Percentiles rank a stretch among this genome's conserved stretches.
These are phyloP conservation scores for Maudiozyma pseudohumilis DNA, from an alignment of 805 yeast species.

Conservation along the genomic window DNA sequence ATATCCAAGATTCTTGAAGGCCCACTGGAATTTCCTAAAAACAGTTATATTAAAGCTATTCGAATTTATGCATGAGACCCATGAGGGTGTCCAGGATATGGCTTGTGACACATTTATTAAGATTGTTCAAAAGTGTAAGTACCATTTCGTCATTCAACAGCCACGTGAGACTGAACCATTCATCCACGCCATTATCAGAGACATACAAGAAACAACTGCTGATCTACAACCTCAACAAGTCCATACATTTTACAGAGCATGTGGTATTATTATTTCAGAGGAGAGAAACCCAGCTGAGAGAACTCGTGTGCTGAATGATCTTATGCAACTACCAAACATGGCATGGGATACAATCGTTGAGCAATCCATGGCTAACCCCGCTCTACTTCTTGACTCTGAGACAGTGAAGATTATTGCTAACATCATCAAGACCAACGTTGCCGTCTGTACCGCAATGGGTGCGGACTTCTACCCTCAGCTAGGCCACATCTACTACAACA, in stretches of 20 bases:
- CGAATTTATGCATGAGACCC: slow-evolving; percentile 99
- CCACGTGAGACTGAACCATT: slow-evolving; percentile 82
- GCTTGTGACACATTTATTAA: slow-evolving; percentile 98
- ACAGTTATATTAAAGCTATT: slow-evolving; percentile 92
- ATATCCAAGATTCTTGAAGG: slow-evolving; percentile 92
- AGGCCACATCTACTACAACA: slow-evolving; percentile 75
- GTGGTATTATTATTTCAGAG: slow-evolving; percentile 87
- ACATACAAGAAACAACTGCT: slow-evolving; percentile 75
- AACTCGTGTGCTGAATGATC: slow-evolving; percentile 59
- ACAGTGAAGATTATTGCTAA: slow-evolving; percentile 89
- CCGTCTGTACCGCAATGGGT: slow-evolving; percentile 91
- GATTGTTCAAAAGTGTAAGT: slow-evolving; percentile 88
- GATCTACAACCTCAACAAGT: slow-evolving; percentile 96
- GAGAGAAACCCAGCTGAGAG: slow-evolving; percentile 63
- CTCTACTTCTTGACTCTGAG: slow-evolving; percentile 64
- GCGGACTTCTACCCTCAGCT: slow-evolving; percentile 84
- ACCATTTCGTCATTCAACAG: slow-evolving; percentile 86
- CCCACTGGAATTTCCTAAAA: slow-evolving; percentile 95
- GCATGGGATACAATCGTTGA: slow-evolving; percentile 90
- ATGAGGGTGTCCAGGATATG: slow-evolving; percentile 99
- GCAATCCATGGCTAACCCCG: slow-evolving; percentile 77
- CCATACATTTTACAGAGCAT: slow-evolving; percentile 94
- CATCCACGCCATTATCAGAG: slow-evolving; percentile 77
- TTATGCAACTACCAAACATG: slow-evolving; percentile 86
- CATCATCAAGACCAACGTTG: slow-evolving; percentile 87